Conservation (phyloP, 805 yeast species). For the Spathaspora sp. region DNA sequence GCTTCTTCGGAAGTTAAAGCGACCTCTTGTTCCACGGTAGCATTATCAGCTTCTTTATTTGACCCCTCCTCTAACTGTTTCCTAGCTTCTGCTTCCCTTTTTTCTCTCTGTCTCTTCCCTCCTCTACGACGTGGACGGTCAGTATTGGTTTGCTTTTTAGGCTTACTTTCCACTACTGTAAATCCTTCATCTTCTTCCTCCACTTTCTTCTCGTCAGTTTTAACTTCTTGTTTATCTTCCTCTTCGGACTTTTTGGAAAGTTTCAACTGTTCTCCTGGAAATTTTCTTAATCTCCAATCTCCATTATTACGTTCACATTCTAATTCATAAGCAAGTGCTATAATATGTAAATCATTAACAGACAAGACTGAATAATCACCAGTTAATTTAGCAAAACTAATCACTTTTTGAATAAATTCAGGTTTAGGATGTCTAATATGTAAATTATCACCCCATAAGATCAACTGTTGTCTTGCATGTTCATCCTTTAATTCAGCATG, state of each 20-base stretch:
- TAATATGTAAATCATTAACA: conserved; percentile 85
- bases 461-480: conserved; percentile 70
- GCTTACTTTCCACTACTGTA: conserved; percentile 1
- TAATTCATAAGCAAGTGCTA: conserved; percentile 87
- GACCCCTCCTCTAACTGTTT: conserved; percentile 16
- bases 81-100: conserved; percentile 40
- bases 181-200: conserved; percentile 7
- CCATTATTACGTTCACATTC: conserved; percentile 70
- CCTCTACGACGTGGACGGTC: conserved; percentile 49
- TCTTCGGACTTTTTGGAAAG: conserved; percentile 1
- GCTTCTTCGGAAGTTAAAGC: conserved; percentile 1
- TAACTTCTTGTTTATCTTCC: conserved; percentile 3
- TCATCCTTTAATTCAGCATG: conserved; percentile 84
- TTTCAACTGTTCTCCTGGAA: conserved; percentile 59
- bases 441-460: conserved; percentile 75
- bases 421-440: conserved; percentile 73
- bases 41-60: background rate
- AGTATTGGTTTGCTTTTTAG: background rate
- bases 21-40: background rate
- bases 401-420: conserved; percentile 59
- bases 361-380: conserved; percentile 91
- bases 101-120: conserved; percentile 61
- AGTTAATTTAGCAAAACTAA: conserved; percentile 75
- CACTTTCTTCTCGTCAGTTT: background rate
- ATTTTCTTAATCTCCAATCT: conserved; percentile 64